Evolutionary conservation across 352 stramenopile species (phyloP), one percentile per base, ranked within the genome.

Genomic region (Pythium dissimile): DNA sequence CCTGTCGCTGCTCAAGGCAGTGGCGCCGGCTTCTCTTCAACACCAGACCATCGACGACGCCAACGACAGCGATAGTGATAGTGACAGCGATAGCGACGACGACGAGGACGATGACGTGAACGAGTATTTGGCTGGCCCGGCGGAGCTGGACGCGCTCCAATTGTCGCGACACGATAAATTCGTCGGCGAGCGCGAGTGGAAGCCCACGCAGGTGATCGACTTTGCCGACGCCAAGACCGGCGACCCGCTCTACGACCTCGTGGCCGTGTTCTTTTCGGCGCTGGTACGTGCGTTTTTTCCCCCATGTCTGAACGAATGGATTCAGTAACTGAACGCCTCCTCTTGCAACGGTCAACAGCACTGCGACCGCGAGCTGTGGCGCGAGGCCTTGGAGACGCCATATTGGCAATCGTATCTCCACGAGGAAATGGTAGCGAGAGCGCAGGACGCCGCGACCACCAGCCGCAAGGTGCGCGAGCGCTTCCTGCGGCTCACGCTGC

Each of bases 161-260:
- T 43, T 55, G 11, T 78, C 77, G 45, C 80, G 80, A 24, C 71
- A 72, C 27, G 49, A 57, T 24, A 71, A 70, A 27, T 91, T 88
- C 42, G 24, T 76, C 23, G 85, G 82, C 13, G 39, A 59, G 1
- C 48, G 69, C 27, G 56, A 80, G 53, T 95, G 85, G 85, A 52
- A 64, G 47, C 82, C 85, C 7, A 71, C 59, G 11, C 76, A 75
- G 9, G 79, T 96, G 53, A 92, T 96, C 56, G 87, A 96, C 54
- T 95, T 95, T 59, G 87, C 85, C 0, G 87, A 96, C 59, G 69
- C 78, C 58, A 94, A 94, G 76, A 88, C 75, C 0, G 87, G 85
- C 23, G 87, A 96, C 61, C 84, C 85, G 46, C 47, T 96, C 13
- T 96, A 90, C 59, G 87, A 96, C 47, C 69, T 96, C 21, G 73